phyloP scores from a whole-genome alignment of 257 asterid genomes.

The Mitragyna speciosa region DNA sequence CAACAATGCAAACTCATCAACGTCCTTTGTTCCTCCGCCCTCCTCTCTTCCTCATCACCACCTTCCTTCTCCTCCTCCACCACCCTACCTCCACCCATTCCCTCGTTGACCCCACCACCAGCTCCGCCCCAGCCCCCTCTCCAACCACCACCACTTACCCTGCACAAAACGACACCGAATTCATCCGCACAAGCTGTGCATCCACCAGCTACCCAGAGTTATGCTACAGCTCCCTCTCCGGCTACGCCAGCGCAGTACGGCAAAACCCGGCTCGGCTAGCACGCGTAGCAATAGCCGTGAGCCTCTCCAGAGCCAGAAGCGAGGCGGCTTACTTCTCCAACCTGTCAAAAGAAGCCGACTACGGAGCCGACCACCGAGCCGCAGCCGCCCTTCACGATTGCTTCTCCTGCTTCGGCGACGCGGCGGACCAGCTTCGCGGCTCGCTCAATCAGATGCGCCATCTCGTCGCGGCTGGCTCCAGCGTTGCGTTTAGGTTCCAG shows the following conservation, averaged over 20 bases:
- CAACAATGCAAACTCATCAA: constrained; percentile 15
- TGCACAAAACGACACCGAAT: constrained; percentile 35
- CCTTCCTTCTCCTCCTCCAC: constrained; percentile 26
- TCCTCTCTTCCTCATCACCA: constrained; percentile 16
- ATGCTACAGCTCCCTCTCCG: constrained; percentile 63
- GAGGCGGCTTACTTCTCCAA: constrained; percentile 48
- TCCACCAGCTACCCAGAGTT: constrained; percentile 57
- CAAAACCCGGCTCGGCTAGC: constrained; percentile 65
- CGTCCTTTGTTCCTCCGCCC: not conserved
- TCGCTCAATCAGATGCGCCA: constrained; percentile 70
- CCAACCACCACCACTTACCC: constrained; percentile 7
- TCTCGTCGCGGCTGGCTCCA: constrained; percentile 35
- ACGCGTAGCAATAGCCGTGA: constrained; percentile 53
- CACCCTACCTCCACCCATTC: constrained; percentile 17
- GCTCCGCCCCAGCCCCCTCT: constrained; percentile 2
- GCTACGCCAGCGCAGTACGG: constrained; percentile 51
- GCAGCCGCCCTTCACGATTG: constrained; percentile 74
- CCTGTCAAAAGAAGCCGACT: constrained; percentile 48
- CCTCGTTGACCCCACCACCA: constrained; percentile 30
- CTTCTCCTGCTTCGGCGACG: constrained; percentile 51
- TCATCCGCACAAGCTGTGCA: constrained; percentile 65
- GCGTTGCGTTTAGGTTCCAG: constrained; percentile 65
- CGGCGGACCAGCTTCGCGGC: constrained; percentile 64
- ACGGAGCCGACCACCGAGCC: constrained; percentile 50
- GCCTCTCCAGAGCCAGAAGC: constrained; percentile 48